phyloP scores from a whole-genome alignment of 257 asterid genomes.

The Misopates orontium region DNA sequence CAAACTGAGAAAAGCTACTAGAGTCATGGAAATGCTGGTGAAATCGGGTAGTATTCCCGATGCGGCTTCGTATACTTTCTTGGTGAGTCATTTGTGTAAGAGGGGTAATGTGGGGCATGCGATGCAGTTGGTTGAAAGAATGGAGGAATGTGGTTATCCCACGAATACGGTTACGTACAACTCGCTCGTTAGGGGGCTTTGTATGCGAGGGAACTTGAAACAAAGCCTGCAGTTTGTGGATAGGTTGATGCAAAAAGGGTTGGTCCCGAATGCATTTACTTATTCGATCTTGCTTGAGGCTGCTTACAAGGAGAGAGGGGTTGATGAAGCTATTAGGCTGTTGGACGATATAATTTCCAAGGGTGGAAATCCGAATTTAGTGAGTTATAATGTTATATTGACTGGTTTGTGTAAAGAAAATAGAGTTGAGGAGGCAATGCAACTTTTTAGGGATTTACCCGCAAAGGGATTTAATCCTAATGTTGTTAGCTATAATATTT shows the following conservation, averaged over 20 bases:
- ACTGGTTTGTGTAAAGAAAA: constrained; percentile 85
- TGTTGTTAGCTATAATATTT: constrained; percentile 80
- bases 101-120: constrained; percentile 95
- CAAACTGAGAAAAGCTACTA: constrained; percentile 73
- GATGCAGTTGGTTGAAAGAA: constrained; percentile 75
- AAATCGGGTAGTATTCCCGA: constrained; percentile 68
- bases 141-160: constrained; percentile 79
- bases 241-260: constrained; percentile 65
- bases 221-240: constrained; percentile 67
- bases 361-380: constrained; percentile 82
- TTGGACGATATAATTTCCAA: constrained; percentile 65
- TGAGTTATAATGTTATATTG: constrained; percentile 73
- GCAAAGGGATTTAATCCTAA: constrained; percentile 70
- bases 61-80: constrained; percentile 65
- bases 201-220: constrained; percentile 67
- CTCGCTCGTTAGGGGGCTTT: constrained; percentile 77
- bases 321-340: constrained; percentile 70
- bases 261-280: constrained; percentile 84
- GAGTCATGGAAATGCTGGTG: constrained; percentile 81
- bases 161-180: constrained; percentile 71
- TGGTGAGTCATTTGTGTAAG: constrained; percentile 69
- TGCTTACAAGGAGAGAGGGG: constrained; percentile 79
- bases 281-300: constrained; percentile 91
- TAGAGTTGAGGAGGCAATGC: constrained; percentile 74
- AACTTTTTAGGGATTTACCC: constrained; percentile 66